These are phyloP conservation scores for Phytopythium litorale DNA, from an alignment of 352 stramenopile species.

Conservation along the genomic window DNA sequence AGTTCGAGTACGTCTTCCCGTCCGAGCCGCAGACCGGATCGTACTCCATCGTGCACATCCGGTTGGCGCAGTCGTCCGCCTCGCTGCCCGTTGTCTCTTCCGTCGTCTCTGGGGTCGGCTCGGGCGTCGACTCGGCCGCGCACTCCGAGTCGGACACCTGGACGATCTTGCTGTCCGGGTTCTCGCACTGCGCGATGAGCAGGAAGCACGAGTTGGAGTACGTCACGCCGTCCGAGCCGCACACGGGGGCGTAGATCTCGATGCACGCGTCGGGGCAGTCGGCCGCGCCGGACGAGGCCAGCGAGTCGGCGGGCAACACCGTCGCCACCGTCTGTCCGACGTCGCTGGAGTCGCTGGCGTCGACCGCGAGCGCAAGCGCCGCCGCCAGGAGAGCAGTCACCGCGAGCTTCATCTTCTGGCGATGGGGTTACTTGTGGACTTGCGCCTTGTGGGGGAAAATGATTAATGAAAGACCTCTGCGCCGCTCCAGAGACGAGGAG, in stretches of 20 bases:
- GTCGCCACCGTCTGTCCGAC: constrained; percentile 7
- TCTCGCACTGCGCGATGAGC: constrained; percentile 27
- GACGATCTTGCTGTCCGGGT: constrained; percentile 17
- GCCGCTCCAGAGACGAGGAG: background rate
- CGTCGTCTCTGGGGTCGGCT: background rate
- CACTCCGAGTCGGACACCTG: constrained; percentile 19
- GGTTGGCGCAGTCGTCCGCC: constrained; percentile 17
- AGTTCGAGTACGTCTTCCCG: constrained; percentile 39
- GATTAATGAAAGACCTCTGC: background rate
- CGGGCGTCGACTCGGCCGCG: background rate
- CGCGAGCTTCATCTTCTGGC: background rate
- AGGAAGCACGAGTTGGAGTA: constrained; percentile 41
- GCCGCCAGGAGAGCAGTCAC: background rate
- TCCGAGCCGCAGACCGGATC: constrained; percentile 33
- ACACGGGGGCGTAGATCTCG: constrained; percentile 35
- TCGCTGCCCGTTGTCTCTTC: background rate
- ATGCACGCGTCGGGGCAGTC: constrained; percentile 28
- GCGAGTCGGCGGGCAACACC: constrained; percentile 8
- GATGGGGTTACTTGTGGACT: background rate
- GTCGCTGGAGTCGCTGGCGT: background rate
- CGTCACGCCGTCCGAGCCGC: constrained; percentile 27
- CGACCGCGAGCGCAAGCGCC: background rate
- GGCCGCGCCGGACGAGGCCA: constrained; percentile 7
- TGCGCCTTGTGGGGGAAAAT: background rate
- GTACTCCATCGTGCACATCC: constrained; percentile 24